Evolutionary conservation across 2,329 filamentous ascomycete species (phyloP), one percentile per base, ranked within the genome.

Genomic region (Venturia aucupariae): DNA sequence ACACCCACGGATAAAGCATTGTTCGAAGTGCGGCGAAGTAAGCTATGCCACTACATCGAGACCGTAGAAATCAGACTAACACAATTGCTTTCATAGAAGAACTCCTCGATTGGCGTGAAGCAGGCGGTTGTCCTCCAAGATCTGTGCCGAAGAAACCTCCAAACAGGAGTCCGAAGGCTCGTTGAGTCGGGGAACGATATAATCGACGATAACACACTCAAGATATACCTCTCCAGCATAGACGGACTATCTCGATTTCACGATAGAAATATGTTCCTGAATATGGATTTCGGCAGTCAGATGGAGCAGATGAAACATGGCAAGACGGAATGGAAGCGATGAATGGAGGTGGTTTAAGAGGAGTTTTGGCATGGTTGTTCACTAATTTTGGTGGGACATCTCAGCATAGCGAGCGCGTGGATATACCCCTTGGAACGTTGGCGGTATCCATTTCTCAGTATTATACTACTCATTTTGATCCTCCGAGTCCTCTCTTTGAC

Each of bases 91-190:
- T n/a, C 11, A n/a, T 41, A 65, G 64, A 41, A 48, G 64, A 65
- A 62, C 64, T 65, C 19, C 42, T 65, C 57, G 59, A 65, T n/a
- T 65, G 64, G 64, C 57, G 64, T 22, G 60, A 61, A 41, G 42
- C 38, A 4, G 64, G 64, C 35, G 64, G 64, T 19, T 57, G 61
- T 22, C 64, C 64, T n/a, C 64, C 64, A 2, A 42, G 32, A 57
- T 39, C 39, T 10, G 35, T 55, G 32, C 64, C 60, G 11, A 57
- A 46, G 24, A 64, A 61, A 32, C 46, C 44, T 38, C 46, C 51
- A 17, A 60, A 41, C 4, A 39, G 57, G 24, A 57, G 35, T 24
- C 63, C 63, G 19, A 64, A 64, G 27, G 57, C 54, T 44, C 44
- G 24, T 11, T 64, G 30, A 60, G 5, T n/a, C 17, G 2, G 19